Percentiles rank a stretch among this genome's conserved stretches.
Evolutionary conservation across 2,329 filamentous ascomycete species (phyloP).

Genomic region (Fusarium heterosporum): DNA sequence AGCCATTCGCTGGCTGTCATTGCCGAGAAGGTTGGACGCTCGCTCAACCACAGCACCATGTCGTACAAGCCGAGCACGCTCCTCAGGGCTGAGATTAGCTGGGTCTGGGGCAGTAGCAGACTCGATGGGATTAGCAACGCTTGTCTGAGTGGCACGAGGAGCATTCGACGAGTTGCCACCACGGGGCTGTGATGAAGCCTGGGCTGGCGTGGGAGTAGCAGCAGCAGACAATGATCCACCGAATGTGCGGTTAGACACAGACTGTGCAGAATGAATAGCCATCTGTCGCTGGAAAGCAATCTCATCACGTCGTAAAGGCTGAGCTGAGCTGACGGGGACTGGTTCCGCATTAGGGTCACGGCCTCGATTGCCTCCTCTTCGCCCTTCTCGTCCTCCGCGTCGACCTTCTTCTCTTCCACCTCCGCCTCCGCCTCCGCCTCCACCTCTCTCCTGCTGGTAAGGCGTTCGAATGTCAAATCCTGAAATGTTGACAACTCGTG

Average conservation of each 20-base stretch:
- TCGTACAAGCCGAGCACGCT: conserved; percentile 82
- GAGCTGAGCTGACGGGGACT: conserved; percentile 79
- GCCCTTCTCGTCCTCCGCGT: conserved; percentile 64
- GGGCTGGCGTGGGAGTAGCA: conserved; percentile 41
- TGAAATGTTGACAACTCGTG: conserved; percentile 86
- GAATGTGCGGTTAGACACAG: conserved; percentile 82
- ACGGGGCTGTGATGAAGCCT: conserved; percentile 43
- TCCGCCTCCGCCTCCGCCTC: conserved; percentile 56
- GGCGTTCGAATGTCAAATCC: conserved; percentile 82
- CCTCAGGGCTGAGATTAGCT: conserved; percentile 74
- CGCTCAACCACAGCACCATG: conserved; percentile 89
- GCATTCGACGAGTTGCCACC: conserved; percentile 41
- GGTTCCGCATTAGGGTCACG: conserved; percentile 89
- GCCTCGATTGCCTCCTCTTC: conserved; percentile 69
- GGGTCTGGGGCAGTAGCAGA: conserved; percentile 63
- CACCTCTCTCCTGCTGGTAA: conserved; percentile 70
- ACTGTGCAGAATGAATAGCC: conserved; percentile 89
- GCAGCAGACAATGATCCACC: conserved; percentile 79
- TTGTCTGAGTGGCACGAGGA: conserved; percentile 41
- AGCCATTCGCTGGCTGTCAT: conserved; percentile 78
- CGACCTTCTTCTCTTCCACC: conserved; percentile 57
- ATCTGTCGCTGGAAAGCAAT: conserved; percentile 91
- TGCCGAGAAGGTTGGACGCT: conserved; percentile 81
- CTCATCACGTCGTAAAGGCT: conserved; percentile 86
- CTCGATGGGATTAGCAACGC: conserved; percentile 56